phyloP scores from a whole-genome alignment of 352 stramenopile species.

The Peronospora tabacina region DNA sequence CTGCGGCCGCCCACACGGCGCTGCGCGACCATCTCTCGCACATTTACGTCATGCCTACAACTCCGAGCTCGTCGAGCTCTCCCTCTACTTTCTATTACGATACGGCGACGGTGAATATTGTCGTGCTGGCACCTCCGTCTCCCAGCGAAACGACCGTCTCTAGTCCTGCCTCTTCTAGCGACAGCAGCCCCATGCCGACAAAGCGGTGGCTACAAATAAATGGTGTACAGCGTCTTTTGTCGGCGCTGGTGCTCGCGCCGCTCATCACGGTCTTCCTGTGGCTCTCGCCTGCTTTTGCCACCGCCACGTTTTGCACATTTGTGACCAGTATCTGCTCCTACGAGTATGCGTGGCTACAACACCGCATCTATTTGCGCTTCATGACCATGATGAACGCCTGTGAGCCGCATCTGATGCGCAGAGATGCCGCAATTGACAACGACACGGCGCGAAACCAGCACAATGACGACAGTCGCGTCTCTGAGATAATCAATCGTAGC shows the following conservation, averaged over 20 bases:
- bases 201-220: constrained; percentile 32
- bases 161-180: background rate
- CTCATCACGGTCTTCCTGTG: constrained; percentile 61
- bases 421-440: background rate
- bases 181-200: background rate
- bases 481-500: constrained; percentile 26
- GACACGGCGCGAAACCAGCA: constrained; percentile 5
- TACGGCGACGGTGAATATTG: constrained; percentile 17
- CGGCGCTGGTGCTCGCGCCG: constrained; percentile 46
- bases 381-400: constrained; percentile 28
- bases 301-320: constrained; percentile 57
- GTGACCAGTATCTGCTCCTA: constrained; percentile 58
- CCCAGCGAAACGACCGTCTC: constrained; percentile 10
- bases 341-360: constrained; percentile 65
- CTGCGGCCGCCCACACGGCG: background rate
- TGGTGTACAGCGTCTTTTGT: constrained; percentile 53
- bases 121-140: constrained; percentile 17
- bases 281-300: constrained; percentile 53
- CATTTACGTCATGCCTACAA: constrained; percentile 12
- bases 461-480: constrained; percentile 12
- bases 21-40: background rate
- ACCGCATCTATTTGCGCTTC: constrained; percentile 54
- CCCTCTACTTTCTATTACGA: constrained; percentile 29
- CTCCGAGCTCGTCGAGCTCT: constrained; percentile 23
- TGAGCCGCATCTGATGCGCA: constrained; percentile 16